Percentiles rank a stretch among this genome's conserved stretches.
Evolutionary conservation across 495 filamentous ascomycete species (phyloP).

Genomic region (Thermochaetoides thermophila): DNA sequence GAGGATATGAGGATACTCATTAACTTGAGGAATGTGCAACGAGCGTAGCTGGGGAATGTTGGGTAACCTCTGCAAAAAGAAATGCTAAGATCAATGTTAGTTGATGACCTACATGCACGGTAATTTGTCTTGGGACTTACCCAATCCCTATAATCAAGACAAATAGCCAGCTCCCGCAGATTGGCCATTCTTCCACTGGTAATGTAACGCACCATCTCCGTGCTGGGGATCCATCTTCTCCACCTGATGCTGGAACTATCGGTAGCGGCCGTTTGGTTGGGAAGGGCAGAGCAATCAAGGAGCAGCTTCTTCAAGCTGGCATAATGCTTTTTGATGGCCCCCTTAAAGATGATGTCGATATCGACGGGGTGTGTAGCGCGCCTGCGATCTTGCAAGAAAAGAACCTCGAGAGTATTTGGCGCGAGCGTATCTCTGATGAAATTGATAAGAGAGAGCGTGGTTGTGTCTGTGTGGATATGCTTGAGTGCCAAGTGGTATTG

Average conservation of each 20-base stretch:
- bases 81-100: conserved; percentile 46
- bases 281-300: conserved; percentile 59
- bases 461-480: conserved; percentile 67
- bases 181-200: conserved; percentile 70
- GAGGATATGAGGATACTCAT: conserved; percentile 48
- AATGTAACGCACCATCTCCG: conserved; percentile 61
- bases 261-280: too few species aligned
- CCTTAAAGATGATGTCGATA: conserved; percentile 61
- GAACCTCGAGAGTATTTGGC: conserved; percentile 69
- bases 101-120: conserved; percentile 6
- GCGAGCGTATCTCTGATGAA: conserved; percentile 78
- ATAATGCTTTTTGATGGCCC: conserved; percentile 57
- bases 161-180: conserved; percentile 61
- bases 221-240: conserved; percentile 63
- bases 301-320: conserved; percentile 62
- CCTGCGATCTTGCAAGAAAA: conserved; percentile 68
- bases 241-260: conserved; percentile 32
- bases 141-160: conserved; percentile 75
- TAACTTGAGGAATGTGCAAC: conserved; percentile 63
- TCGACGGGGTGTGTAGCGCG: conserved; percentile 42
- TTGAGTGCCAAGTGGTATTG: conserved; percentile 65
- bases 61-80: conserved; percentile 71
- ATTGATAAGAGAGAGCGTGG: conserved; percentile 60
- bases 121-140: conserved; percentile 36
- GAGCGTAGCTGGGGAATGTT: conserved; percentile 60